Percentiles rank a stretch among this genome's conserved stretches.
Conservation (phyloP, 345 rosid species). For the Gossypium thurberi region DNA sequence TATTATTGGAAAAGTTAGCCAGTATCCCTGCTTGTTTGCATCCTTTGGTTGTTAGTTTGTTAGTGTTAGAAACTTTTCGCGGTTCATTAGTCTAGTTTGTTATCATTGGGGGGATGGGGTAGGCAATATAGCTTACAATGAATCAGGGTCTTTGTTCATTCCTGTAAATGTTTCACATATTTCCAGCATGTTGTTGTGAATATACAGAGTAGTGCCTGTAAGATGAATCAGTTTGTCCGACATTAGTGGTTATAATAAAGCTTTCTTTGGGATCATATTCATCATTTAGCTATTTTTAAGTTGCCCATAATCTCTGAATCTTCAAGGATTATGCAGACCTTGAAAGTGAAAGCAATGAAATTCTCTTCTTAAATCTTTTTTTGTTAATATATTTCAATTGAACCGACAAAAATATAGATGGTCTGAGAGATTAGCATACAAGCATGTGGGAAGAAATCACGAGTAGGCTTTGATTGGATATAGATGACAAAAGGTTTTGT, state of each 20-base stretch:
- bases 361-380: too few species aligned
- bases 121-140: slow-evolving; percentile 22
- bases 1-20: slow-evolving; percentile 4
- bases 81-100: slow-evolving; percentile 1
- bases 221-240: not conserved
- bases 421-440: too few species aligned
- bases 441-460: too few species aligned
- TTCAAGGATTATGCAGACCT: not conserved
- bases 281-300: not conserved
- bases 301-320: not conserved
- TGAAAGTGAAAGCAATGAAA: not conserved
- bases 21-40: slow-evolving; percentile 1
- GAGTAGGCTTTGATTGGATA: too few species aligned
- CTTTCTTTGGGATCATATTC: not conserved
- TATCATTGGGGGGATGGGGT: slow-evolving; percentile 7
- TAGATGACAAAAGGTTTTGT: too few species aligned
- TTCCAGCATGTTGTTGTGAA: not conserved
- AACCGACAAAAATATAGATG: too few species aligned
- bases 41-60: slow-evolving; percentile 8
- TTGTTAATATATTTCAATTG: too few species aligned
- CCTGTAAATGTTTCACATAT: slow-evolving; percentile 28
- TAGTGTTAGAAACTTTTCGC: slow-evolving; percentile 16
- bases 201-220: not conserved
- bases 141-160: slow-evolving; percentile 25
- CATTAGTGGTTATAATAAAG: not conserved